Evolutionary conservation across 163 green algal genomes (phyloP).

Genomic region (Picocystis sp.): DNA sequence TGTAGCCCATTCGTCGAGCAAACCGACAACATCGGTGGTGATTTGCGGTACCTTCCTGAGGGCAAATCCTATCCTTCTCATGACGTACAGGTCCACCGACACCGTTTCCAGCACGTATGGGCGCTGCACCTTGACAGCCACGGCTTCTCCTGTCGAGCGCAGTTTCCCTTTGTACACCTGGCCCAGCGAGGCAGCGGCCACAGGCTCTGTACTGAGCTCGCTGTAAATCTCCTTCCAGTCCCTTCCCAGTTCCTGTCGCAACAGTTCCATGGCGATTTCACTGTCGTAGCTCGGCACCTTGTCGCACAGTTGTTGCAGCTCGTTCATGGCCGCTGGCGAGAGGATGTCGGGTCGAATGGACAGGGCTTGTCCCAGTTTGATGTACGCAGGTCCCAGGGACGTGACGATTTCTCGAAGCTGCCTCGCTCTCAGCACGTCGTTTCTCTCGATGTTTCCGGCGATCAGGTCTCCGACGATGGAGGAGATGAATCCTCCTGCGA

Average conservation of each 20-base stretch:
- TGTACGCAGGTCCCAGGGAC: conserved; percentile 83
- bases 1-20: conserved; percentile 90
- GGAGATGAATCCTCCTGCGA: conserved; percentile 47
- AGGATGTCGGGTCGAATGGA: conserved; percentile 80
- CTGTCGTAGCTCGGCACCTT: conserved; percentile 1
- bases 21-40: conserved; percentile 71
- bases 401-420: conserved; percentile 86
- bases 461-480: conserved; percentile 32
- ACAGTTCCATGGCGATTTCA: conserved; percentile 39
- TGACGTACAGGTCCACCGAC: conserved; percentile 88
- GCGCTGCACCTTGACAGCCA: conserved; percentile 84
- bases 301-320: conserved; percentile 82
- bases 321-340: conserved; percentile 67
- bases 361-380: conserved; percentile 89
- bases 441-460: conserved; percentile 28
- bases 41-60: conserved; percentile 24
- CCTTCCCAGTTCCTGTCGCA: conserved; percentile 62
- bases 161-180: conserved; percentile 68
- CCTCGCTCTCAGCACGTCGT: conserved; percentile 70
- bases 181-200: conserved; percentile 68
- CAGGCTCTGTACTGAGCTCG: conserved; percentile 66
- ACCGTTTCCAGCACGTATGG: conserved; percentile 75
- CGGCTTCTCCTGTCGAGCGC: conserved; percentile 48
- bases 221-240: conserved; percentile 68
- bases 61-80: conserved; percentile 26